Conservation (phyloP, 108 stramenopile genomes). For the Aureococcus anophagefferens region DNA sequence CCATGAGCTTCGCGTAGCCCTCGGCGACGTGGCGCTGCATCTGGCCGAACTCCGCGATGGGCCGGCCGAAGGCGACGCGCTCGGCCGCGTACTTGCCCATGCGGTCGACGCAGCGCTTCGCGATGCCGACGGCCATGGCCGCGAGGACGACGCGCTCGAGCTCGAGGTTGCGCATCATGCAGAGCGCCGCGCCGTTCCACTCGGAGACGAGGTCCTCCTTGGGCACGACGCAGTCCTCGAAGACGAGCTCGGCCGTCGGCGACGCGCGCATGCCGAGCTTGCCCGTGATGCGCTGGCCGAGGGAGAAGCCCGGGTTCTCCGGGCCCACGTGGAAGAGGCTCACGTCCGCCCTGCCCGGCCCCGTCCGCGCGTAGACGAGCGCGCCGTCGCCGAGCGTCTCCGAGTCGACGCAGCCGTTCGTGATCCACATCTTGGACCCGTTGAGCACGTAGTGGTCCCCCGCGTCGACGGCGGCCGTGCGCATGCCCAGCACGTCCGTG, state of each 20-base stretch:
- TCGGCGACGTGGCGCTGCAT: slow-evolving; percentile 83
- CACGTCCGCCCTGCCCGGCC: slow-evolving; percentile 49
- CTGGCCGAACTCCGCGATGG: slow-evolving; percentile 81
- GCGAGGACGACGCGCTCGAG: slow-evolving; percentile 91
- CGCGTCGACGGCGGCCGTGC: slow-evolving; percentile 60
- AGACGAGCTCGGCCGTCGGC: slow-evolving; percentile 92
- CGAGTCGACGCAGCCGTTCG: slow-evolving; percentile 88
- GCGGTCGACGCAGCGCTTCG: slow-evolving; percentile 76
- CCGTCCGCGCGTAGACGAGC: slow-evolving; percentile 91
- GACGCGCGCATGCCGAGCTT: slow-evolving; percentile 85
- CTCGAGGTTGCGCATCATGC: slow-evolving; percentile 99
- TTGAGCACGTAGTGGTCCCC: slow-evolving; percentile 63
- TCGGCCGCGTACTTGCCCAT: slow-evolving; percentile 81
- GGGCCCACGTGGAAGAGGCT: slow-evolving; percentile 92
- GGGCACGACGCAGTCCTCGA: slow-evolving; percentile 82
- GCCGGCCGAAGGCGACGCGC: slow-evolving; percentile 79
- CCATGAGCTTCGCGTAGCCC: slow-evolving; percentile 93
- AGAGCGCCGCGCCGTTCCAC: slow-evolving; percentile 75
- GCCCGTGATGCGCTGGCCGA: slow-evolving; percentile 90
- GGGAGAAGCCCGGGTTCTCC: slow-evolving; percentile 80
- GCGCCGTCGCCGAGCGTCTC: slow-evolving; percentile 81
- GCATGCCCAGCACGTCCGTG: slow-evolving; percentile 94
- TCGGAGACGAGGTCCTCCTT: slow-evolving; percentile 72
- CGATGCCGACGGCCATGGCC: slow-evolving; percentile 90
- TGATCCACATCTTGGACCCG: slow-evolving; percentile 99